Conservation (phyloP, 2,329 filamentous ascomycete species). For the Claviceps lovelessii region DNA sequence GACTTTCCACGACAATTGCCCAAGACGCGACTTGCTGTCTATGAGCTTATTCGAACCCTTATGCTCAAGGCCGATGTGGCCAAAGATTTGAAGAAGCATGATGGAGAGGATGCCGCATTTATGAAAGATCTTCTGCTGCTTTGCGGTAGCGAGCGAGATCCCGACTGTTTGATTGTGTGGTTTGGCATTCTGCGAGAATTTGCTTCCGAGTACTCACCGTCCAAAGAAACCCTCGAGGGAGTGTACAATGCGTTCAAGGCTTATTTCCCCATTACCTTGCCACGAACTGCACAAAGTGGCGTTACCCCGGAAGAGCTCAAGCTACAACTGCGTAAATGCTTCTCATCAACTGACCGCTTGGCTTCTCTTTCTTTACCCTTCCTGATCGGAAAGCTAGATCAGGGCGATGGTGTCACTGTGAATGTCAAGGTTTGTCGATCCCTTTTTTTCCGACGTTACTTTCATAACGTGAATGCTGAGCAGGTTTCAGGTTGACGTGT, state of each 20-base stretch:
- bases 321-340: slow-evolving; percentile 36
- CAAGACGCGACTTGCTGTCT: slow-evolving; percentile 37
- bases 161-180: slow-evolving; percentile 42
- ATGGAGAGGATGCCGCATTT: slow-evolving; percentile 30
- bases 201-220: slow-evolving; percentile 29
- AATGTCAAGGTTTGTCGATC: slow-evolving; percentile 34
- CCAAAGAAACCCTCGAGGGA: slow-evolving; percentile 31
- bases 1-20: slow-evolving; percentile 41
- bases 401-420: slow-evolving; percentile 42
- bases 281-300: slow-evolving; percentile 33
- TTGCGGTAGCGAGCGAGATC: slow-evolving; percentile 41
- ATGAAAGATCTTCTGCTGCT: slow-evolving; percentile 35
- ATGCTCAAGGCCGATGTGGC: slow-evolving; percentile 28
- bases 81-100: slow-evolving; percentile 29
- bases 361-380: slow-evolving; percentile 36
- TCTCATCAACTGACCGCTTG: slow-evolving; percentile 33
- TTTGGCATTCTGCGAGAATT: slow-evolving; percentile 35
- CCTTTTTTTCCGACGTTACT: no score
- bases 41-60: slow-evolving; percentile 32
- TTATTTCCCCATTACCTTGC: slow-evolving; percentile 46
- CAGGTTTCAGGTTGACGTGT: slow-evolving; percentile 32
- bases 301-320: slow-evolving; percentile 45
- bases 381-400: slow-evolving; percentile 41
- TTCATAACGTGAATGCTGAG: slow-evolving; percentile 6
- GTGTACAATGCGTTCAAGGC: slow-evolving; percentile 42